A percentile compares a stretch with the other conserved stretches of the same genome.
Evolutionary conservation across 768 basidiomycete species (phyloP).

Genomic region (Infundibulicybe gibba): DNA sequence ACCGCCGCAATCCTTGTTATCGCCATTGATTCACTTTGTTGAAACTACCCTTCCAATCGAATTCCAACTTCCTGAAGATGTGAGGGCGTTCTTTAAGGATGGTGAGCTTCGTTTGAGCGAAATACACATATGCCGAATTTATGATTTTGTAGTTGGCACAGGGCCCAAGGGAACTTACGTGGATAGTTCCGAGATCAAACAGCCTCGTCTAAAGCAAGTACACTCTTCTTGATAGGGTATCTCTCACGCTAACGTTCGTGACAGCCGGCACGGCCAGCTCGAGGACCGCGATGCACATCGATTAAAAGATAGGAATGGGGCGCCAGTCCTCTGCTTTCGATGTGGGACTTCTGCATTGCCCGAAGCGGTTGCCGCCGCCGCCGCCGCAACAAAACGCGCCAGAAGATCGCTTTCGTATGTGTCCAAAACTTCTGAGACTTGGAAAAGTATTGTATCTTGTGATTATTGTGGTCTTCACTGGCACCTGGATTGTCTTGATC

Average conservation of each 20-base stretch:
- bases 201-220: slow-evolving; percentile 79
- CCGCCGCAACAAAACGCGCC: slow-evolving; percentile 51
- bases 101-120: slow-evolving; percentile 43
- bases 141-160: slow-evolving; percentile 58
- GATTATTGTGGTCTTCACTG: slow-evolving; percentile 94
- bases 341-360: slow-evolving; percentile 83
- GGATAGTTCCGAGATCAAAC: slow-evolving; percentile 72
- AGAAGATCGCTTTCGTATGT: slow-evolving; percentile 45
- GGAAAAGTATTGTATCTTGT: slow-evolving; percentile 84
- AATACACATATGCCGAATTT: slow-evolving; percentile 10
- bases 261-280: slow-evolving; percentile 78
- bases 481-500: slow-evolving; percentile 96
- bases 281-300: slow-evolving; percentile 91
- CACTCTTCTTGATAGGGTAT: slow-evolving; percentile 8
- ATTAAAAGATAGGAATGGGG: slow-evolving; percentile 80
- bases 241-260: slow-evolving; percentile 4
- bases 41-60: slow-evolving; percentile 71
- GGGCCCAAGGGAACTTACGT: slow-evolving; percentile 81
- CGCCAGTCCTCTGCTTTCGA: slow-evolving; percentile 84
- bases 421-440: slow-evolving; percentile 42
- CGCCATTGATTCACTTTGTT: slow-evolving; percentile 68
- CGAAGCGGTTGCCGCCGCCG: slow-evolving; percentile 43
- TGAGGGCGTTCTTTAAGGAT: slow-evolving; percentile 81
- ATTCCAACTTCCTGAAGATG: slow-evolving; percentile 84
- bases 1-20: slow-evolving; percentile 63